Evolutionary conservation across 345 rosid genomes (phyloP).

Genomic region (Erysimum cheiranthoides): DNA sequence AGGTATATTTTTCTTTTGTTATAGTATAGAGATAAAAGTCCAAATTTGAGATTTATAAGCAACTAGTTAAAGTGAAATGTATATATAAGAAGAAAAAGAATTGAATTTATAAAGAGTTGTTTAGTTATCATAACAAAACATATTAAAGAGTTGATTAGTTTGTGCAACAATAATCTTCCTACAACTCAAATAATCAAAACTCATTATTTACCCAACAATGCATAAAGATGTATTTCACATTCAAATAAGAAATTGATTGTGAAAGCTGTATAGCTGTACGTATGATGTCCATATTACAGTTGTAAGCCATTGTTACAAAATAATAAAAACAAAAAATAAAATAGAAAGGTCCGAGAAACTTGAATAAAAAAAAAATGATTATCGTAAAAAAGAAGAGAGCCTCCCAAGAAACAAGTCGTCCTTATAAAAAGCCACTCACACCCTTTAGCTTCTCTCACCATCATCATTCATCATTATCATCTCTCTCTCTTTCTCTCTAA

Average conservation of each 20-base stretch:
- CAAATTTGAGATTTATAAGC: not conserved
- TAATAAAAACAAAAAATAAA: not conserved
- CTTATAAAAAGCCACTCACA: conserved; percentile 39
- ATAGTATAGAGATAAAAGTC: not conserved
- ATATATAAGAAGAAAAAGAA: not conserved
- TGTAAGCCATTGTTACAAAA: conserved; percentile 37
- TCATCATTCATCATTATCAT: conserved; percentile 24
- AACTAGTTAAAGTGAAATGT: not conserved
- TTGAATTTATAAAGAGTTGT: not conserved
- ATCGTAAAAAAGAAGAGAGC: conserved; percentile 20
- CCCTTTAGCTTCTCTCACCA: conserved; percentile 17
- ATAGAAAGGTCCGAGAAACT: conserved; percentile 38
- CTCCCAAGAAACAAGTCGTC: conserved; percentile 22
- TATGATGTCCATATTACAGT: conserved; percentile 41
- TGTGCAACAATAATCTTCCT: not conserved
- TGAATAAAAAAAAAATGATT: conserved; percentile 1
- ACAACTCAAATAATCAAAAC: conserved; percentile 12
- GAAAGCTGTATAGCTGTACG: conserved; percentile 40
- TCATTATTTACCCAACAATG: conserved; percentile 4
- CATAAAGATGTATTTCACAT: conserved; percentile 4
- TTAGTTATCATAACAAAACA: not conserved
- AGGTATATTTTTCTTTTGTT: not conserved
- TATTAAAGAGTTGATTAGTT: not conserved
- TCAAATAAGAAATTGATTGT: conserved; percentile 23
- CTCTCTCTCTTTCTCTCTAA: conserved; percentile 22